Percentiles rank a stretch among this genome's conserved stretches.
These are phyloP conservation scores for Nepenthes gracilis DNA, from an alignment of 148 eudicot species.

Conservation along the genomic window DNA sequence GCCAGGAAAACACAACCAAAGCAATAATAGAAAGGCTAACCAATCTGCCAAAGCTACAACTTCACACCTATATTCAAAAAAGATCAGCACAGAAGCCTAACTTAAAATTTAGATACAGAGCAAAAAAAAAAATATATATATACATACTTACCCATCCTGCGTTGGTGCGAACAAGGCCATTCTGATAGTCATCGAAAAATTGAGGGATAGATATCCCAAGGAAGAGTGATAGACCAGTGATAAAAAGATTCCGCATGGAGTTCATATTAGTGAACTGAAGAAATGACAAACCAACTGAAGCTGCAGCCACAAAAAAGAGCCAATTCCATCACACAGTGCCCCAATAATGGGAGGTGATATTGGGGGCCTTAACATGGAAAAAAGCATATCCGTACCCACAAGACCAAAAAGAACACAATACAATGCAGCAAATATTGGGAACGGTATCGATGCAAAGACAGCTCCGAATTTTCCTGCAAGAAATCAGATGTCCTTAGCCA, in stretches of 20 bases:
- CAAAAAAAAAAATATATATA: too few species aligned
- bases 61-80: too few species aligned
- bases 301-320: constrained; percentile 32
- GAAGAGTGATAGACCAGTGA: constrained; percentile 88
- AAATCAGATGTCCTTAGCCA: neutral
- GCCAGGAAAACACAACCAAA: too few species aligned
- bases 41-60: too few species aligned
- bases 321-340: constrained; percentile 3
- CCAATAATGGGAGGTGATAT: neutral
- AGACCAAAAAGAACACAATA: constrained; percentile 89
- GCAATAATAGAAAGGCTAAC: too few species aligned
- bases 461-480: constrained; percentile 98
- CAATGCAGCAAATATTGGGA: constrained; percentile 76
- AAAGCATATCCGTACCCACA: constrained; percentile 49
- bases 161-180: constrained; percentile 84
- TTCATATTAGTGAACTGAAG: constrained; percentile 98
- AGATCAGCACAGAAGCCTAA: too few species aligned
- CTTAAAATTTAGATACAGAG: too few species aligned
- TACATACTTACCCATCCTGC: constrained; percentile 80
- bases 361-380: neutral
- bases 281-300: constrained; percentile 91
- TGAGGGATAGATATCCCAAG: constrained; percentile 97
- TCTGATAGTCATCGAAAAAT: constrained; percentile 51
- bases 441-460: constrained; percentile 92
- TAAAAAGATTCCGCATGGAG: constrained; percentile 90